Evolutionary conservation across 345 rosid species (phyloP).

Genomic region (Rhodomyrtus tomentosa): DNA sequence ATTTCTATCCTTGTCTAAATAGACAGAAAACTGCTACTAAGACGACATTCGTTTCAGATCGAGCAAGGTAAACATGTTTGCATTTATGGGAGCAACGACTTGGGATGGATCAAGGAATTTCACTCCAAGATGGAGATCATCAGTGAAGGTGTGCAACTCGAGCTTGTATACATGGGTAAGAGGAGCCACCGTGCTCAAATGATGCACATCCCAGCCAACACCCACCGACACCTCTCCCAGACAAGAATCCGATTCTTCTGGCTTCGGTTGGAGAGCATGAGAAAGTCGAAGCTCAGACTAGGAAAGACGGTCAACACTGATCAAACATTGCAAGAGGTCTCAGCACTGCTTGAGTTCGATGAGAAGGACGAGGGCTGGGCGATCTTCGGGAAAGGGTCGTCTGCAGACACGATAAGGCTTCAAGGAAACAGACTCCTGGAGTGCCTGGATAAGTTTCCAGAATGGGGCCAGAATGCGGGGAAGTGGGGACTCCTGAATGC

Average conservation of each 20-base stretch:
- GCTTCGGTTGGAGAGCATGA: constrained; percentile 56
- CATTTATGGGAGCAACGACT: constrained; percentile 45
- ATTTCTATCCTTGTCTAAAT: background rate
- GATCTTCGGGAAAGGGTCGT: constrained; percentile 34
- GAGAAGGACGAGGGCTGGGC: constrained; percentile 44
- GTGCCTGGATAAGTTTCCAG: constrained; percentile 24
- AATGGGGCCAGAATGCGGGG: constrained; percentile 38
- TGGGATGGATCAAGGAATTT: constrained; percentile 41
- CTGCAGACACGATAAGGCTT: constrained; percentile 18
- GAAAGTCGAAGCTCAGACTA: constrained; percentile 31
- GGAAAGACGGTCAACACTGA: constrained; percentile 15
- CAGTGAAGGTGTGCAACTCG: constrained; percentile 32
- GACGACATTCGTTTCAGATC: constrained; percentile 27
- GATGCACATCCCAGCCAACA: constrained; percentile 8
- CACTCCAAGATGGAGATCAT: constrained; percentile 20
- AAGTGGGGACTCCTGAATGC: constrained; percentile 43
- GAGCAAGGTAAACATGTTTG: constrained; percentile 46
- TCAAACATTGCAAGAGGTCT: constrained; percentile 30
- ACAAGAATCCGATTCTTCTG: constrained; percentile 46
- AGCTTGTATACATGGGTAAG: constrained; percentile 39
- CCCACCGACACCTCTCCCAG: constrained; percentile 22
- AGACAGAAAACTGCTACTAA: background rate
- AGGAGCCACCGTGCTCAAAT: constrained; percentile 14
- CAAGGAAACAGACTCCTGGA: constrained; percentile 23
- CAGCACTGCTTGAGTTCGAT: constrained; percentile 33